Base-by-base conservation (phyloP, 2,329 filamentous ascomycete genomes). In the Pseudogymnoascus destructans region DNA sequence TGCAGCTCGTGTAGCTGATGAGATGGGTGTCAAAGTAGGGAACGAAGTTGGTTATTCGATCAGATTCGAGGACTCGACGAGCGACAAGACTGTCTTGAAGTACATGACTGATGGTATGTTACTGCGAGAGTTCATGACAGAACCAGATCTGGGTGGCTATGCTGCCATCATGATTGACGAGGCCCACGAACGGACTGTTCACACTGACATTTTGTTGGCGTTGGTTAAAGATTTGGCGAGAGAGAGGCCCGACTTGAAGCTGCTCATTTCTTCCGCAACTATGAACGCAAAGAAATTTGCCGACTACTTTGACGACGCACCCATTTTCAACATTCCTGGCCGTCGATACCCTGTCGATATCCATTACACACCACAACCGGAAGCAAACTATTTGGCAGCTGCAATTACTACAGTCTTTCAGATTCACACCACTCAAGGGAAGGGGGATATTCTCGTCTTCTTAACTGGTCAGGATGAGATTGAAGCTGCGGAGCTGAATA, bases 61-160 rank as follows among this genome's bases (percentile, higher is more conserved):
- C 65, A 87, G 93, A 61, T 98, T 97, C 66, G 93, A 98, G 69
- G 89, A 96, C 71, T 84, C 85, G 62, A 95, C 90, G 0, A 89
- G 83, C 68, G 89, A 95, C 66, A 95, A 95, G 73, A 97, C 93
- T 0, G 77, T 92, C 6, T 73, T 98, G 58, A 95, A 95, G 71
- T 97, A 95, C 72, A 92, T 95, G 87, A 98, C 93, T 0, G 93
- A 98, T 67, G 93, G 93, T 69, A 95, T 97, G 86, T 75, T 97
- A 36, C 75, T 97, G 27, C 80, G 90, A 68, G 89, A 95, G 69
- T 87, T 96, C 63, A 81, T 96, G 73, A 92, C 89, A 0, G 89
- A 95, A 66, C 91, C 92, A 0, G 84, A 92, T 64, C 75, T 97
- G 5, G 80, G 82, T 1, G 83, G 82, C 13, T 97, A 97, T 66